A percentile compares a stretch with the other conserved stretches of the same genome.
phyloP scores from a whole-genome alignment of 306 rosid species.

The Cucumis melo region DNA sequence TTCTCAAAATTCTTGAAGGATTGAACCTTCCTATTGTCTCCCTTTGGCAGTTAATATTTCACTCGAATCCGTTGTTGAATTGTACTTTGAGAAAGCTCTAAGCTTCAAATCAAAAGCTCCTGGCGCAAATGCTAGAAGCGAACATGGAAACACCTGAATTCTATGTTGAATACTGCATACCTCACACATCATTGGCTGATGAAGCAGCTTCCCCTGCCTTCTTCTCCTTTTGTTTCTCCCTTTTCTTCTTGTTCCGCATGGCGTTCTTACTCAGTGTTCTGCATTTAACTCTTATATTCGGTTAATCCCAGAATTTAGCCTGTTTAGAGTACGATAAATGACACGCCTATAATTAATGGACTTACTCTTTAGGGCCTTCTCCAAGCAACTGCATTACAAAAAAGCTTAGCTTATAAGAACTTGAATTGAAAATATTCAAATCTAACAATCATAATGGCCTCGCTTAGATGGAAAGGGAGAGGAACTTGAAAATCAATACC shows the following conservation, averaged over 20 bases:
- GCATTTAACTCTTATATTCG: not conserved
- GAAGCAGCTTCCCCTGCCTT: slow-evolving; percentile 41
- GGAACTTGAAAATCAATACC: slow-evolving; percentile 29
- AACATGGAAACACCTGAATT: not conserved
- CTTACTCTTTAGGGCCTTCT: slow-evolving; percentile 53
- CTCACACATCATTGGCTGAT: slow-evolving; percentile 21
- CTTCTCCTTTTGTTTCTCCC: slow-evolving; percentile 87
- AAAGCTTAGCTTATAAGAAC: not conserved
- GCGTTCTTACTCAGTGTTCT: slow-evolving; percentile 83
- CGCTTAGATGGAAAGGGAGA: not conserved
- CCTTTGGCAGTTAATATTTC: not conserved
- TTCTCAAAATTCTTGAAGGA: not conserved
- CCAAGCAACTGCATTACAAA: slow-evolving; percentile 58
- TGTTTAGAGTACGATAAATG: not conserved
- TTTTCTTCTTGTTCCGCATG: slow-evolving; percentile 75
- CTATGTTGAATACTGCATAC: not conserved
- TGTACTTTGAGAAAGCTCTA: not conserved
- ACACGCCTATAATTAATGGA: not conserved
- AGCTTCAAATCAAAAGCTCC: not conserved
- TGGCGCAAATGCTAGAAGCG: not conserved
- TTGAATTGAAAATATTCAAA: not conserved
- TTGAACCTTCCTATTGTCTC: not conserved
- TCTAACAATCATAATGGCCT: not conserved
- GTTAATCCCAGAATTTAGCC: slow-evolving; percentile 7
- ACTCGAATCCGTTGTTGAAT: not conserved